Evolutionary conservation across 495 filamentous ascomycete genomes (phyloP).

Genomic region (Letharia lupina): DNA sequence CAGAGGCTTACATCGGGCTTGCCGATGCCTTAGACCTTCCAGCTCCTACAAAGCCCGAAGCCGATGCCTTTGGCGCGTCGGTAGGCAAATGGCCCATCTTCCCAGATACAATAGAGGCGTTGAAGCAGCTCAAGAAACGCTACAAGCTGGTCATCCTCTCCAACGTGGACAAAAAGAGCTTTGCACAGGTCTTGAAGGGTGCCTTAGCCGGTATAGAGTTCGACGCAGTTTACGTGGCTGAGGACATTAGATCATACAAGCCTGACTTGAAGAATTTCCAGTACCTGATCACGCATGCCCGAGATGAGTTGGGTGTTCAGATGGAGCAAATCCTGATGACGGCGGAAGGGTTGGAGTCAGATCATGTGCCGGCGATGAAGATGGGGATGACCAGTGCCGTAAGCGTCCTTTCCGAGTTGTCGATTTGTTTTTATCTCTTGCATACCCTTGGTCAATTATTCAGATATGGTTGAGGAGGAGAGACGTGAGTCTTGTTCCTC

Average conservation of each 20-base stretch:
- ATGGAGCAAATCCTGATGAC: slow-evolving; percentile 55
- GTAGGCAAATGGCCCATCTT: slow-evolving; percentile 58
- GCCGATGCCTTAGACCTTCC: slow-evolving; percentile 35
- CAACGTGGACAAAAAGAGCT: slow-evolving; percentile 61
- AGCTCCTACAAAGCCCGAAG: slow-evolving; percentile 30
- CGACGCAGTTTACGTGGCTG: slow-evolving; percentile 63
- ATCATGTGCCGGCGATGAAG: slow-evolving; percentile 60
- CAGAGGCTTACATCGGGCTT: slow-evolving; percentile 40
- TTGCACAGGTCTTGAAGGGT: slow-evolving; percentile 44
- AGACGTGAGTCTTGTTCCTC: neutral
- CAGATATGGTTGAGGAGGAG: neutral
- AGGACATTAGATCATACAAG: slow-evolving; percentile 71
- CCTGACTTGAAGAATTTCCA: slow-evolving; percentile 58
- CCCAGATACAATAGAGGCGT: slow-evolving; percentile 52
- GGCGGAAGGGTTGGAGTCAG: slow-evolving; percentile 60
- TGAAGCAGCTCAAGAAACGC: slow-evolving; percentile 45
- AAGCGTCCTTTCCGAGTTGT: neutral
- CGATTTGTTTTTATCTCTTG: neutral
- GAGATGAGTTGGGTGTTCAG: slow-evolving; percentile 46
- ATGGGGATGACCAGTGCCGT: slow-evolving; percentile 50
- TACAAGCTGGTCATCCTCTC: slow-evolving; percentile 66
- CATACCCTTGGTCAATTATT: neutral
- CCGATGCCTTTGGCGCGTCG: slow-evolving; percentile 41
- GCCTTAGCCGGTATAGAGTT: slow-evolving; percentile 47
- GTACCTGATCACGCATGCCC: slow-evolving; percentile 49